Evolutionary conservation across 495 filamentous ascomycete species (phyloP).

Genomic region (Penicillium manginii): DNA sequence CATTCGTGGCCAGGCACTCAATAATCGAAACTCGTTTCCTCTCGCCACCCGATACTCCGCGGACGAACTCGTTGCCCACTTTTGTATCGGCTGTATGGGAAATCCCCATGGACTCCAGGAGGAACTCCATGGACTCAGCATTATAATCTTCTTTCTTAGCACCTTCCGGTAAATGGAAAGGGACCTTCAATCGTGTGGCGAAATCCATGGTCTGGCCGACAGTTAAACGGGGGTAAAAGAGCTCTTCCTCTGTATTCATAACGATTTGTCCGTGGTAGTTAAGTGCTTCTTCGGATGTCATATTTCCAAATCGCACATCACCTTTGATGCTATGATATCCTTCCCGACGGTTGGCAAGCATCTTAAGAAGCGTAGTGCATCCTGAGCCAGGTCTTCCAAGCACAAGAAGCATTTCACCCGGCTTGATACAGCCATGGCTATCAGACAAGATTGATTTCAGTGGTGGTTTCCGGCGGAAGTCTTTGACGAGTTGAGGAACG

Average conservation of each 20-base stretch:
- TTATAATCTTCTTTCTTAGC: conserved; percentile 49
- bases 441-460: conserved; percentile 38
- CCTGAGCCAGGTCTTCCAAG: conserved; percentile 48
- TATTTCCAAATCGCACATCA: conserved; percentile 62
- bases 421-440: conserved; percentile 55
- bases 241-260: conserved; percentile 70
- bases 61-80: conserved; percentile 78
- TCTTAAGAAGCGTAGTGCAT: conserved; percentile 59
- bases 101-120: conserved; percentile 73
- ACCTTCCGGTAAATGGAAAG: conserved; percentile 34
- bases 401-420: conserved; percentile 51
- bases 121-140: conserved; percentile 62
- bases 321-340: conserved; percentile 56
- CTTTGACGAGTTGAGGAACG: conserved; percentile 39
- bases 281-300: conserved; percentile 55
- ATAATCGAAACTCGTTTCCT: conserved; percentile 72
- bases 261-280: conserved; percentile 72
- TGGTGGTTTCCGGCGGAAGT: conserved; percentile 38
- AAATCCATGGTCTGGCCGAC: conserved; percentile 75
- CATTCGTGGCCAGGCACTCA: conserved; percentile 63
- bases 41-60: conserved; percentile 83
- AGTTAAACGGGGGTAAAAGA: conserved; percentile 69
- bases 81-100: conserved; percentile 78
- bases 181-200: conserved; percentile 48
- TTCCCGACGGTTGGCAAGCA: conserved; percentile 64